phyloP scores from a whole-genome alignment of 495 filamentous ascomycete species.

The Xylaria palmicola region DNA sequence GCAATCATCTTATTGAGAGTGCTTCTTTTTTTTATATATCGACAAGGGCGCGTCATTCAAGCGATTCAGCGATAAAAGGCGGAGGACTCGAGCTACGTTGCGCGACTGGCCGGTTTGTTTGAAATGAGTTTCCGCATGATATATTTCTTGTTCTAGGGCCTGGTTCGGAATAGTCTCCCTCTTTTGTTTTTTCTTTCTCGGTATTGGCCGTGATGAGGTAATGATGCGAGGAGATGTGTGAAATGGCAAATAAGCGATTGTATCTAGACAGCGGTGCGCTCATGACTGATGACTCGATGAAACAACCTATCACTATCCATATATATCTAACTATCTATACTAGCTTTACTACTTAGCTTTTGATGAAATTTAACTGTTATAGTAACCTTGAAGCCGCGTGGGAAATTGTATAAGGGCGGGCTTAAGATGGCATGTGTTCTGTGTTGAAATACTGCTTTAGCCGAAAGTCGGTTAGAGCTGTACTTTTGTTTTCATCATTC shows the following conservation, averaged over 20 bases:
- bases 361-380: too few relatives aligned
- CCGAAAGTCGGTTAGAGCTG: too few relatives aligned
- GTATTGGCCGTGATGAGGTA: not conserved
- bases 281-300: constrained; percentile 14
- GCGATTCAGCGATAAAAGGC: not conserved
- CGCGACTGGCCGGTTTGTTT: not conserved
- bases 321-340: not conserved
- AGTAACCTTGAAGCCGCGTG: too few relatives aligned
- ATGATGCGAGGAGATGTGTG: not conserved
- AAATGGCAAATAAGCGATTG: not conserved
- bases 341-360: not conserved
- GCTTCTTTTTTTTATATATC: too few relatives aligned
- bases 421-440: too few relatives aligned
- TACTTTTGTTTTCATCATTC: too few relatives aligned
- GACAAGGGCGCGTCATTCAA: not conserved
- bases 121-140: not conserved
- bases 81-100: not conserved
- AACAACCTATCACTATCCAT: not conserved
- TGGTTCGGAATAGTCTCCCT: not conserved
- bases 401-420: too few relatives aligned
- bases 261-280: constrained; percentile 7
- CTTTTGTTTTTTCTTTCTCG: not conserved
- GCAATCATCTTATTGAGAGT: too few relatives aligned
- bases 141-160: not conserved
- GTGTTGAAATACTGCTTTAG: too few relatives aligned